Conservation (phyloP, 768 basidiomycete species). For the Lentinula raphanica region DNA sequence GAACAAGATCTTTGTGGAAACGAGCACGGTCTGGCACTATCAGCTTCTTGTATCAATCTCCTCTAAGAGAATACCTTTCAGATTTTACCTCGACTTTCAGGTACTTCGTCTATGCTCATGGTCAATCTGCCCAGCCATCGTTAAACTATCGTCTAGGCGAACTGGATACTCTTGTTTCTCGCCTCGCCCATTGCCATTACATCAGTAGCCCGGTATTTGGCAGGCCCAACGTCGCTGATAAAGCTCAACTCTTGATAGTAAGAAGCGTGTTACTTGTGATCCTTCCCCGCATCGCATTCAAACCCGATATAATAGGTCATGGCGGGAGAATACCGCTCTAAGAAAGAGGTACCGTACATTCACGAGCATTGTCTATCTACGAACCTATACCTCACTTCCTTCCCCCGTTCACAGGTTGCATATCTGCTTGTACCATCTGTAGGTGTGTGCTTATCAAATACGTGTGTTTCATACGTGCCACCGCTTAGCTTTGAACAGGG, state of each 20-base stretch:
- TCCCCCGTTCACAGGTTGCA: slow-evolving; percentile 32
- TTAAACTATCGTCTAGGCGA: slow-evolving; percentile 37
- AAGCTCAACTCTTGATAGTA: slow-evolving; percentile 57
- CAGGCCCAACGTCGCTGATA: slow-evolving; percentile 59
- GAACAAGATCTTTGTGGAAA: slow-evolving; percentile 79
- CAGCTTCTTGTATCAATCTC: not conserved
- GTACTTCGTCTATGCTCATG: slow-evolving; percentile 17
- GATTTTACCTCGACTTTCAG: slow-evolving; percentile 54
- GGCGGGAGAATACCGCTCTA: slow-evolving; percentile 76
- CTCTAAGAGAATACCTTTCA: slow-evolving; percentile 18
- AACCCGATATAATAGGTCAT: slow-evolving; percentile 33
- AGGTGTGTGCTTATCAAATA: slow-evolving; percentile 20
- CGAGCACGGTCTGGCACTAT: slow-evolving; percentile 61
- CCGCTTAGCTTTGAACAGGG: slow-evolving; percentile 13
- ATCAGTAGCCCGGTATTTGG: slow-evolving; percentile 79
- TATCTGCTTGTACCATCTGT: slow-evolving; percentile 76
- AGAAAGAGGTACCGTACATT: slow-evolving; percentile 54
- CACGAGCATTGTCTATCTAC: not conserved
- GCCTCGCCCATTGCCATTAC: slow-evolving; percentile 53
- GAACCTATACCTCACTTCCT: not conserved
- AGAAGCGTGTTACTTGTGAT: not conserved
- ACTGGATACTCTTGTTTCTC: slow-evolving; percentile 62
- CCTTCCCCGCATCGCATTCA: not conserved
- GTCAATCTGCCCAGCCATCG: not conserved
- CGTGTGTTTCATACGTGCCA: not conserved